These are phyloP conservation scores for Dendryphion nanum DNA, from an alignment of 2,329 filamentous ascomycete genomes.

Conservation along the genomic window DNA sequence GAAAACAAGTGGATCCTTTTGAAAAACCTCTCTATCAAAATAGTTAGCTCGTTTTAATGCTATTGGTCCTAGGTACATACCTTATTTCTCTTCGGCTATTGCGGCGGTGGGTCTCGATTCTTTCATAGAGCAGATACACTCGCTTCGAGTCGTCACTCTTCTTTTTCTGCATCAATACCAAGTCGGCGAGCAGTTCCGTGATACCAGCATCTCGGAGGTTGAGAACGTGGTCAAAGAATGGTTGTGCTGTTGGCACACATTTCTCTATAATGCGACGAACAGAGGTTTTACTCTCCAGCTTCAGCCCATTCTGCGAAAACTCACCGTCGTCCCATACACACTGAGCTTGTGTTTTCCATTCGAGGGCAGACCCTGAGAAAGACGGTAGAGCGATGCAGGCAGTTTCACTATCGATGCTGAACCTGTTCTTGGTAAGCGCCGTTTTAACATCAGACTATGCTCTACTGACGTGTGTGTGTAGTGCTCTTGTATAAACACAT, in stretches of 20 bases:
- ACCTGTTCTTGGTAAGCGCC: not conserved
- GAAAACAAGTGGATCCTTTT: not conserved
- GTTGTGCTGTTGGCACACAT: not conserved
- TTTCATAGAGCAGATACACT: slow-evolving; percentile 9
- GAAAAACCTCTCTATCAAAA: not conserved
- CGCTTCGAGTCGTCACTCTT: slow-evolving; percentile 5
- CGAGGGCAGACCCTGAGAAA: not conserved
- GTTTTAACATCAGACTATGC: not conserved
- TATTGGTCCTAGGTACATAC: not conserved
- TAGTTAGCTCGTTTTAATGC: not conserved
- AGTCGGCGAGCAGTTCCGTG: slow-evolving; percentile 7
- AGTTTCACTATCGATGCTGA: not conserved
- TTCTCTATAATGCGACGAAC: not conserved
- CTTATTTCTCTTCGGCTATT: not conserved
- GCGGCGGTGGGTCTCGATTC: slow-evolving; percentile 5
- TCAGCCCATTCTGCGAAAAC: not conserved
- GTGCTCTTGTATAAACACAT: not conserved
- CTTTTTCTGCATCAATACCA: slow-evolving; percentile 5
- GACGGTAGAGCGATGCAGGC: not conserved
- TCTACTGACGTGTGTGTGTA: not conserved
- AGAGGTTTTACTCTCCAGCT: not conserved
- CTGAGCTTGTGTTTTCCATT: not conserved
- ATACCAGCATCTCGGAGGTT: not conserved
- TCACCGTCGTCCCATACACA: not conserved
- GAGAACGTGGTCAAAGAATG: not conserved